Evolutionary conservation across 75 land plant species (phyloP).

Genomic region (Pinus tabuliformis): DNA sequence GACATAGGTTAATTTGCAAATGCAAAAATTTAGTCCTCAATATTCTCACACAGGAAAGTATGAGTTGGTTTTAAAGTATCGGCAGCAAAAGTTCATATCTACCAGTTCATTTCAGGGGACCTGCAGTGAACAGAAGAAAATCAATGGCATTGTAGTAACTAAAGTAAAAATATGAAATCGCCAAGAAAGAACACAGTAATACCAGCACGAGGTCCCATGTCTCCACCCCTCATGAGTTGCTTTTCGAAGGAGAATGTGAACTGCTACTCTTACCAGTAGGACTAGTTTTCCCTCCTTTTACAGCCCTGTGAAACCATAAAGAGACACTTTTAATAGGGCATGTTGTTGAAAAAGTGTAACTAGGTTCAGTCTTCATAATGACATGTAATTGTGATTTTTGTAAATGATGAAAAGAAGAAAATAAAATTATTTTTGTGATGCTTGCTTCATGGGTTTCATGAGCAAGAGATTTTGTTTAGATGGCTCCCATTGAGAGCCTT

Average conservation of each 20-base stretch:
- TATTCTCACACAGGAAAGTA: not conserved
- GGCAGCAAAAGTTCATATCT: not conserved
- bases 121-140: not conserved
- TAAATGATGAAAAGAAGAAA: no score
- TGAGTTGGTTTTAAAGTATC: not conserved
- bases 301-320: not conserved
- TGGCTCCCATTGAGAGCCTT: no score
- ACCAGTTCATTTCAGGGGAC: not conserved
- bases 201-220: not conserved
- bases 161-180: not conserved
- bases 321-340: not conserved
- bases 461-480: no score
- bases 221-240: not conserved
- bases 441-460: no score
- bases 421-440: no score
- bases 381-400: no score
- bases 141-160: not conserved
- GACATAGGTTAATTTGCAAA: not conserved
- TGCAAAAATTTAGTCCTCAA: not conserved
- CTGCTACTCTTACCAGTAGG: not conserved
- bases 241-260: not conserved
- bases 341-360: no score
- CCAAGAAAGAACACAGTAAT: not conserved
- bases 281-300: not conserved
- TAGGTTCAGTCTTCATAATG: no score